Conservation (phyloP, 805 yeast genomes). For the Pichia kluyveri region DNA sequence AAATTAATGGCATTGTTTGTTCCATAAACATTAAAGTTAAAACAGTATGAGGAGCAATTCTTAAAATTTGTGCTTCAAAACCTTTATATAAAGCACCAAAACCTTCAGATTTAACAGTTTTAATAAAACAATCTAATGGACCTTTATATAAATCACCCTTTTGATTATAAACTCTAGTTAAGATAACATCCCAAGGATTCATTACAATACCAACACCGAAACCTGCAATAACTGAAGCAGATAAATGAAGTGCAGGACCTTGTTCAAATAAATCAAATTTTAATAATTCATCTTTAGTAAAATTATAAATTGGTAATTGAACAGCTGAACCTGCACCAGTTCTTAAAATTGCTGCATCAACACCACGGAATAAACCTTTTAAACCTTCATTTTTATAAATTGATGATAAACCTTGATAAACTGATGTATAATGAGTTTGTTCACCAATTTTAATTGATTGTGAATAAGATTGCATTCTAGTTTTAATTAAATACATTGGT, state of each 20-base stretch:
- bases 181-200: slow-evolving; percentile 96
- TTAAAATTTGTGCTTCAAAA: slow-evolving; percentile 81
- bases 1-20: slow-evolving; percentile 68
- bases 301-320: slow-evolving; percentile 85
- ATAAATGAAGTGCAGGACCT: slow-evolving; percentile 63
- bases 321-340: slow-evolving; percentile 96
- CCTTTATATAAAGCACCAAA: slow-evolving; percentile 85
- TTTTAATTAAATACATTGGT: slow-evolving; percentile 86
- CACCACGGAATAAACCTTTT: slow-evolving; percentile 77
- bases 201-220: slow-evolving; percentile 88
- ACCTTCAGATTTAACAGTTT: slow-evolving; percentile 83
- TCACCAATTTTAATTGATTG: slow-evolving; percentile 64
- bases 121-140: slow-evolving; percentile 79
- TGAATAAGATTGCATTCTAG: slow-evolving; percentile 93
- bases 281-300: slow-evolving; percentile 56
- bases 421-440: slow-evolving; percentile 77
- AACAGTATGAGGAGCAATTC: slow-evolving; percentile 94
- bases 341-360: slow-evolving; percentile 88
- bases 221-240: slow-evolving; percentile 73
- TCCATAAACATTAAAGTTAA: slow-evolving; percentile 91
- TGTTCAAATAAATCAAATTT: slow-evolving; percentile 44
- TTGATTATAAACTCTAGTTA: slow-evolving; percentile 93
- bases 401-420: slow-evolving; percentile 56
- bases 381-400: slow-evolving; percentile 64
- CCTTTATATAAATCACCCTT: slow-evolving; percentile 80